A percentile compares a stretch with the other conserved stretches of the same genome.
Conservation (phyloP, 176 grass and related monocot species). For the Areca catechu region DNA sequence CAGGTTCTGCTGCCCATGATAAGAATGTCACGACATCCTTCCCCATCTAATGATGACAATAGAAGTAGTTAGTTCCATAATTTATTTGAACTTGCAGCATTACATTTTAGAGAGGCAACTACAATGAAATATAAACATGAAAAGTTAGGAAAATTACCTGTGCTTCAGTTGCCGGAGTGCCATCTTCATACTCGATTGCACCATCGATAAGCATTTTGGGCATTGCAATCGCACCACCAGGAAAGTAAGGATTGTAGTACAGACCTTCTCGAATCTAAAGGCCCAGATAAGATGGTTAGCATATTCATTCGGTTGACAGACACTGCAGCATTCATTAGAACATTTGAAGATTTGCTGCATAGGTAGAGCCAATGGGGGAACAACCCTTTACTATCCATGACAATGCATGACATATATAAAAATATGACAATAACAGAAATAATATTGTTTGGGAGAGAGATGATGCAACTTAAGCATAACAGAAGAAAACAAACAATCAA, state of each 20-base stretch:
- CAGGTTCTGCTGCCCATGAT: conserved; percentile 93
- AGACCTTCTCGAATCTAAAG: conserved; percentile 16
- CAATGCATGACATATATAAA: no score
- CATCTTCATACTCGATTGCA: conserved; percentile 93
- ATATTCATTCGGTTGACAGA: no score
- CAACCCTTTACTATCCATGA: no score
- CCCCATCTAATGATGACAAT: conserved; percentile 53
- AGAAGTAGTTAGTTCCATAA: not conserved
- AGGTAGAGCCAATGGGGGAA: no score
- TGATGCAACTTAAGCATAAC: no score
- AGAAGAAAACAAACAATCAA: no score
- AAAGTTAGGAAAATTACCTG: conserved; percentile 31
- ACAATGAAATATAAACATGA: not conserved
- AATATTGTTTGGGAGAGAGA: no score
- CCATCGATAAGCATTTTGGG: conserved; percentile 99
- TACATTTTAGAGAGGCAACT: no score
- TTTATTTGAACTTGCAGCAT: no score
- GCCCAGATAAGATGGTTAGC: not conserved
- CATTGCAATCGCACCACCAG: conserved; percentile 77
- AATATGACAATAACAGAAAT: no score
- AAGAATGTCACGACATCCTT: conserved; percentile 94
- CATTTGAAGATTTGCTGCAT: no score
- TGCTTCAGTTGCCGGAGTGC: conserved; percentile 84
- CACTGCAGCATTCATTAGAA: no score
- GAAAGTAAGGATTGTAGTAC: conserved; percentile 18